Base-by-base conservation (phyloP, 208 protist species). In the Trypanosoma caninum region DNA sequence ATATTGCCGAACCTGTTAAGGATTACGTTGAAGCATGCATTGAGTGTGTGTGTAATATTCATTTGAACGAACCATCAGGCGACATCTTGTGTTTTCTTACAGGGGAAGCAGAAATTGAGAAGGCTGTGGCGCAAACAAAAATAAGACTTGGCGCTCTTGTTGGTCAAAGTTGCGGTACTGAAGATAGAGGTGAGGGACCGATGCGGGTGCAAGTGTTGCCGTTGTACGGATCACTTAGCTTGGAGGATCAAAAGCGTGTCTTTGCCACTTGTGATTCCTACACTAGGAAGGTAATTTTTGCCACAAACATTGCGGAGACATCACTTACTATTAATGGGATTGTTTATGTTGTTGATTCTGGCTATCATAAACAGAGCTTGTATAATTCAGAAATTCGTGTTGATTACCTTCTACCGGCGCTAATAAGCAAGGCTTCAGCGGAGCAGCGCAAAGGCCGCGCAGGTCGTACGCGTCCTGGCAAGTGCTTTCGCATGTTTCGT, bases 271-370 rank as follows among this genome's bases (percentile, higher is more conserved):
- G 56, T 48, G 65, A 62, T 3, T 8, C 65, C n/a, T 41, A 82
- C 64, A 69, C 59, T 23, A 72, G 96, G 41, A 98, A 99, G 72
- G 87, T 99, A 18, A 89, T 99, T 0, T 81, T 99, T 30, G 76
- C 98, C 1, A 99, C 99, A 6, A 99, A 99, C 82, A 99, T 99
- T 50, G 99, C 99, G 6, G 99, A 99, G 74, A 99, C 99, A 4
- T 99, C 98, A 2, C 74, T 99, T 18, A 99, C 99, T 3, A 99
- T 99, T 63, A 97, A 99, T 58, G 98, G 98, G 50, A 96, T 99
- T 50, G 97, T 99, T 25, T 99, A 98, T 72, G 99, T 99, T 4
- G 88, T 99, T 14, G 98, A 99, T 82, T 95, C 96, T 27, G 98
- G 98, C 18, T 99, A 99, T 58, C 84, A 95, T 46, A 99, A 99